A percentile compares a stretch with the other conserved stretches of the same genome.
phyloP scores from a whole-genome alignment of 2,329 filamentous ascomycete species.

The Sporothrix pallida region DNA sequence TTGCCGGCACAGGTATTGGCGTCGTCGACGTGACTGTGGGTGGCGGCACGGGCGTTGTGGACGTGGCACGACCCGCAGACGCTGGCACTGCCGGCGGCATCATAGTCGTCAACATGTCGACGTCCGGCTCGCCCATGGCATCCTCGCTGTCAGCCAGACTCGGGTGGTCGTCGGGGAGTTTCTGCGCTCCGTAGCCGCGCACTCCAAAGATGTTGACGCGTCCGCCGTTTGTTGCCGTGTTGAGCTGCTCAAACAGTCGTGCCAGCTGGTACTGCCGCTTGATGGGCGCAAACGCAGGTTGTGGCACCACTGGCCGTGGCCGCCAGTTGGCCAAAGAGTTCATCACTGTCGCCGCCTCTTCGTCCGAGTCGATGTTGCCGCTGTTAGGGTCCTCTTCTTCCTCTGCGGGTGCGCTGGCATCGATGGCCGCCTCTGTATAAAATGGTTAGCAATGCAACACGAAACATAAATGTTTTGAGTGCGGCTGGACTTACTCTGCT shows the following conservation, averaged over 20 bases:
- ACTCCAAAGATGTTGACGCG: slow-evolving; percentile 70
- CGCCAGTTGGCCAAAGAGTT: slow-evolving; percentile 74
- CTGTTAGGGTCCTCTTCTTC: slow-evolving; percentile 82
- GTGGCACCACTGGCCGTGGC: slow-evolving; percentile 76
- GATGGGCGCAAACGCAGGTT: slow-evolving; percentile 66
- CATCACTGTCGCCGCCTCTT: slow-evolving; percentile 92
- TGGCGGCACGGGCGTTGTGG: slow-evolving; percentile 18
- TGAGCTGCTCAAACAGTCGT: slow-evolving; percentile 68
- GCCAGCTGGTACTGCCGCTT: slow-evolving; percentile 67
- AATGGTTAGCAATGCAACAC: not conserved
- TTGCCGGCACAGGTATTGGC: slow-evolving; percentile 32
- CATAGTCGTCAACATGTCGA: slow-evolving; percentile 45
- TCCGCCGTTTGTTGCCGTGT: slow-evolving; percentile 69
- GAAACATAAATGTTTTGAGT: not conserved
- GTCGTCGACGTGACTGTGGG: slow-evolving; percentile 31
- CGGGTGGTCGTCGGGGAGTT: slow-evolving; percentile 57
- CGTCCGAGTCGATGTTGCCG: slow-evolving; percentile 88
- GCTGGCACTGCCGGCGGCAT: slow-evolving; percentile 36
- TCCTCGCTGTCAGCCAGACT: slow-evolving; percentile 58
- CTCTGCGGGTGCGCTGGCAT: slow-evolving; percentile 88
- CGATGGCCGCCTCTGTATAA: slow-evolving; percentile 80
- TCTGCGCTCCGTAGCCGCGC: slow-evolving; percentile 61
- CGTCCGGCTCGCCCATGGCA: slow-evolving; percentile 63
- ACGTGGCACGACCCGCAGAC: not conserved
- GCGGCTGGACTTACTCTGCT: slow-evolving; percentile 64